phyloP scores from a whole-genome alignment of 2,329 filamentous ascomycete species.

The Trichoderma asperellum region DNA sequence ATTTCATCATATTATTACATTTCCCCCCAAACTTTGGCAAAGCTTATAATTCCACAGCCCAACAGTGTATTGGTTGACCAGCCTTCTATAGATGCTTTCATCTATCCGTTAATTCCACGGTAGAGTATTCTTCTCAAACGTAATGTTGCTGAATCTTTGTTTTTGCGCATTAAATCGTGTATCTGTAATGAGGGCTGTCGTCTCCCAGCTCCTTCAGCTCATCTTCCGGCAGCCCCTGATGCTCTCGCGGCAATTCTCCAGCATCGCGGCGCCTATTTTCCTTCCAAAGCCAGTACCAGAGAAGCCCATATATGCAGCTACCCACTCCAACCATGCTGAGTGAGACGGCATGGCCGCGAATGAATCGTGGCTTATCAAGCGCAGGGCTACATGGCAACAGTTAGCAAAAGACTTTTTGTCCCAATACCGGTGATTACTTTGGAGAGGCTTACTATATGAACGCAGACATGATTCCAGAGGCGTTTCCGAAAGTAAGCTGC shows the following conservation, averaged over 20 bases:
- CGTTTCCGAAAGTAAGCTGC: slow-evolving; percentile 72
- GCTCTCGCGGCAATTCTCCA: slow-evolving; percentile 45
- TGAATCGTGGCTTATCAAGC: slow-evolving; percentile 59
- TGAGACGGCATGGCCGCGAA: slow-evolving; percentile 64
- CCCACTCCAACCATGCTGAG: slow-evolving; percentile 61
- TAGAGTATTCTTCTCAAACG: neutral
- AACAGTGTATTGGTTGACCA: neutral
- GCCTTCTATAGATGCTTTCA: neutral
- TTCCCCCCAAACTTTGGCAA: neutral
- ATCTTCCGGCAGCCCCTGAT: slow-evolving; percentile 49
- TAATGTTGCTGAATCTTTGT: neutral
- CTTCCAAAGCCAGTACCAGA: slow-evolving; percentile 57
- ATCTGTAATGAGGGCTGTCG: slow-evolving; percentile 55
- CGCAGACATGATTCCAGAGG: slow-evolving; percentile 72
- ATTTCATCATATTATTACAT: neutral
- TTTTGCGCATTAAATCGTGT: slow-evolving; percentile 42
- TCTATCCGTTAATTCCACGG: neutral
- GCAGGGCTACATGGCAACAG: slow-evolving; percentile 42
- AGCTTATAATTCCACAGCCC: neutral
- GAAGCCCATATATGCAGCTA: slow-evolving; percentile 54
- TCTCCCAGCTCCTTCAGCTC: slow-evolving; percentile 57
- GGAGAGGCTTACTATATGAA: slow-evolving; percentile 58
- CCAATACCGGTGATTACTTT: neutral
- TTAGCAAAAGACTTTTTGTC: neutral
- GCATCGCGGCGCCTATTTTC: slow-evolving; percentile 52